These are phyloP conservation scores for Cyberlindnera euphorbiiphila DNA, from an alignment of 805 yeast species.

Conservation along the genomic window DNA sequence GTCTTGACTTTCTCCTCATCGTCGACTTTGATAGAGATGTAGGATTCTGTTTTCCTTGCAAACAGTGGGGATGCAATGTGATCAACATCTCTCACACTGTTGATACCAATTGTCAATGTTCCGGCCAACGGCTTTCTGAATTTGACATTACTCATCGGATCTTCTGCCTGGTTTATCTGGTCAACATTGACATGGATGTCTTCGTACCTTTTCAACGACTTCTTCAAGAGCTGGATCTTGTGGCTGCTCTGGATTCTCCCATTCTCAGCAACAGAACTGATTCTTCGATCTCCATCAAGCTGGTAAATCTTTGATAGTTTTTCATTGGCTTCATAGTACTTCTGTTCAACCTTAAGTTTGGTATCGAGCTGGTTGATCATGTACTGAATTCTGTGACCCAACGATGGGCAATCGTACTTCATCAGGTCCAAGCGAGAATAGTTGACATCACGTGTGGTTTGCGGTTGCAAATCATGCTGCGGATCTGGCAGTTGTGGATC, in stretches of 20 bases:
- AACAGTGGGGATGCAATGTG: conserved; percentile 85
- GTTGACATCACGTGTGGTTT: conserved; percentile 28
- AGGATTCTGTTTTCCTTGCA: conserved; percentile 74
- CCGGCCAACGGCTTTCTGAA: conserved; percentile 85
- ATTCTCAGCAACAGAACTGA: conserved; percentile 83
- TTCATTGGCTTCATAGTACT: conserved; percentile 88
- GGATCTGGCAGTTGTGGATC: conserved; percentile 24
- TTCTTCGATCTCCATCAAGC: conserved; percentile 85
- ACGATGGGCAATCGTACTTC: conserved; percentile 89
- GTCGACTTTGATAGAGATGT: conserved; percentile 77
- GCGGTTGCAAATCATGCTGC: too few relatives aligned
- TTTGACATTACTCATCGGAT: conserved; percentile 54
- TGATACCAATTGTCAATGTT: conserved; percentile 63
- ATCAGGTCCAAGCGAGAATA: conserved; percentile 75
- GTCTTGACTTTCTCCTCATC: conserved; percentile 81
- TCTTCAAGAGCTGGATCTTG: conserved; percentile 77
- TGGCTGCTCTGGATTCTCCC: conserved; percentile 82
- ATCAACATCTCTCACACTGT: conserved; percentile 83
- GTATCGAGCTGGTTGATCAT: conserved; percentile 95
- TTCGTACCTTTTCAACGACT: conserved; percentile 81
- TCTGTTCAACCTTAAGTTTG: conserved; percentile 89
- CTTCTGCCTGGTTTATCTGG: conserved; percentile 56
- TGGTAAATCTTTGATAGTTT: conserved; percentile 82
- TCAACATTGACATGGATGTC: conserved; percentile 73
- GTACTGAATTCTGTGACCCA: conserved; percentile 91